These are phyloP conservation scores for Magnaporthales sp. DNA, from an alignment of 2,329 filamentous ascomycete genomes.

Conservation along the genomic window DNA sequence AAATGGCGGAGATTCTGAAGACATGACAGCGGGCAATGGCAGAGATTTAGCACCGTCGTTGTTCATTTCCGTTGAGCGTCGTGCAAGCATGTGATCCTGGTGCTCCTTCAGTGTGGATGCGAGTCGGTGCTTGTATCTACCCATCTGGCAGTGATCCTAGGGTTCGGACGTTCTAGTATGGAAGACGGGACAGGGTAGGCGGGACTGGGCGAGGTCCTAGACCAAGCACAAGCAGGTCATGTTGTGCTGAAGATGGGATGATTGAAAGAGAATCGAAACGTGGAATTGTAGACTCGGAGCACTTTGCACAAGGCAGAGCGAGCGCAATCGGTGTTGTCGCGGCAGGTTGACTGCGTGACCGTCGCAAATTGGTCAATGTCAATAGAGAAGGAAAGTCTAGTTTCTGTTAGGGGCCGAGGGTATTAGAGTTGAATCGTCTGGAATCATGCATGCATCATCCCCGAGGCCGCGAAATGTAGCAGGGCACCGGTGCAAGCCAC, in stretches of 20 bases:
- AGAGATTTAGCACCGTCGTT: conserved; percentile 5
- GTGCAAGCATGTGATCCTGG: conserved; percentile 5
- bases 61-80: not conserved
- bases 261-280: not conserved
- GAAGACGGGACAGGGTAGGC: not conserved
- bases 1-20: not conserved
- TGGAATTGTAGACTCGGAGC: not conserved
- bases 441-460: not conserved
- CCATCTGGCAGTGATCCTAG: not conserved
- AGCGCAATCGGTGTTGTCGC: not conserved
- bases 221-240: conserved; percentile 1
- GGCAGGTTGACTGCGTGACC: not conserved
- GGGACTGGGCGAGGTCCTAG: conserved; percentile 1
- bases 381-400: not conserved
- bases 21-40: not conserved
- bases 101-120: not conserved
- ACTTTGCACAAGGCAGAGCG: not conserved
- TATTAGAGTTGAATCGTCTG: conserved; percentile 4
- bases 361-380: not conserved
- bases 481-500: conserved; percentile 3
- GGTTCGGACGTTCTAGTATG: not conserved
- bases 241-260: not conserved
- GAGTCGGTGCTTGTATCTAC: not conserved
- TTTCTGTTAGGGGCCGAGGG: not conserved
- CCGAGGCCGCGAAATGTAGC: not conserved